Evolutionary conservation across 208 protist genomes (phyloP), one percentile per base, ranked within the genome.

Genomic region (Phytomonas francai): DNA sequence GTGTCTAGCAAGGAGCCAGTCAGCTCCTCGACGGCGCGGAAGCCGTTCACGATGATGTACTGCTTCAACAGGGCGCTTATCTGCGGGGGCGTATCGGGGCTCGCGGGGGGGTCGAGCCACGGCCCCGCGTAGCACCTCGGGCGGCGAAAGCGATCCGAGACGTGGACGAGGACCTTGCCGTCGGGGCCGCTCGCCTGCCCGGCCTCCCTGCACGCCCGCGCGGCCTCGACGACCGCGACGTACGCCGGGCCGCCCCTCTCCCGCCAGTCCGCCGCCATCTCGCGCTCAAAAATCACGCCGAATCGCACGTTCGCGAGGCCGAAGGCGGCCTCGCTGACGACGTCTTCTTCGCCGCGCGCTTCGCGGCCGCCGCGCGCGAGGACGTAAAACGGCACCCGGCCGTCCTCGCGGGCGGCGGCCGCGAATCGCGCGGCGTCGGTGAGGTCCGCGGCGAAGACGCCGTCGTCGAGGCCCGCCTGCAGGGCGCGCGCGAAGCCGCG

Each of bases 321-420:
- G 34, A 79, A 77, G 19, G 75, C 79, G 11, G 76, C 79, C 63
- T 91, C 84, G 11, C 90, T 33, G 16, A 81, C 83, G 33, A 72
- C 30, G 62, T 71, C 72, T 71, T 39, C 12, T 67, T 82, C n/a
- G 61, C 71, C 49, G 62, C 66, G 0, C 63, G 66, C 34, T 1
- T 74, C 74, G 28, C 70, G 49, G 3, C 76, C 80, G 11, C 45
- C 70, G 16, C 59, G 31, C 2, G 85, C 84, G 0, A 89, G 68
- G 74, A 83, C 89, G 14, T 84, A 94, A 75, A 89, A 88, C 16
- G 85, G 79, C 57, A 91, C 88, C n/a, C 88, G 81, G 12, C 60
- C 31, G 16, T 27, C 59, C 30, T 73, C 67, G 32, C 45, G 66
- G 29, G 73, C 63, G 36, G 42, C 34, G 72, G 84, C 84, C 64